Conservation (phyloP, 345 rosid genomes). For the Acer negundo region DNA sequence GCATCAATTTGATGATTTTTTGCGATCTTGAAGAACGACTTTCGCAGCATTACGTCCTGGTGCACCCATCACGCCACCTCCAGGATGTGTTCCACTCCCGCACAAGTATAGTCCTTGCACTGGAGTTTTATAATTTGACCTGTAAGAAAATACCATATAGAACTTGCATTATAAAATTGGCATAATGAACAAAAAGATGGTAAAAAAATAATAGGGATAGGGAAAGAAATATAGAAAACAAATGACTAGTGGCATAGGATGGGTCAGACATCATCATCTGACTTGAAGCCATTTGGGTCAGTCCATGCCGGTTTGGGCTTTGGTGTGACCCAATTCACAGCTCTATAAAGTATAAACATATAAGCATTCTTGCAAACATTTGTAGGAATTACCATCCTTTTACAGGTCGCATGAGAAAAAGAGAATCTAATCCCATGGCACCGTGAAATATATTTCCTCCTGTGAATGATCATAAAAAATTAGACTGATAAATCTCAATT, state of each 20-base stretch:
- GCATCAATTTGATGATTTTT: conserved; percentile 4
- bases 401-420: conserved; percentile 62
- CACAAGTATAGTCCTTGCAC: conserved; percentile 55
- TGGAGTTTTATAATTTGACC: conserved; percentile 63
- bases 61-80: conserved; percentile 73
- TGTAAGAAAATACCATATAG: conserved; percentile 15
- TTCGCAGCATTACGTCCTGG: conserved; percentile 64
- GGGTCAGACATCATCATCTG: not conserved
- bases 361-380: not conserved
- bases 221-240: not conserved
- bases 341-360: not conserved
- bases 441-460: conserved; percentile 69
- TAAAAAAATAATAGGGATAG: not conserved
- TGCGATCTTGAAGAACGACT: conserved; percentile 48
- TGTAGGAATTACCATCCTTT: conserved; percentile 57
- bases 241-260: not conserved
- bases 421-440: conserved; percentile 58
- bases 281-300: too few species aligned
- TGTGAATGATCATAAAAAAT: conserved; percentile 17
- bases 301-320: too few species aligned
- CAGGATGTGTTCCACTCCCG: conserved; percentile 68
- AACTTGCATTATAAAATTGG: not conserved
- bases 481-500: not conserved
- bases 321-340: not conserved
- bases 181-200: too few species aligned